Evolutionary conservation across 2,329 filamentous ascomycete species (phyloP), one percentile per base, ranked within the genome.

Genomic region (Aspergillus glaucus): DNA sequence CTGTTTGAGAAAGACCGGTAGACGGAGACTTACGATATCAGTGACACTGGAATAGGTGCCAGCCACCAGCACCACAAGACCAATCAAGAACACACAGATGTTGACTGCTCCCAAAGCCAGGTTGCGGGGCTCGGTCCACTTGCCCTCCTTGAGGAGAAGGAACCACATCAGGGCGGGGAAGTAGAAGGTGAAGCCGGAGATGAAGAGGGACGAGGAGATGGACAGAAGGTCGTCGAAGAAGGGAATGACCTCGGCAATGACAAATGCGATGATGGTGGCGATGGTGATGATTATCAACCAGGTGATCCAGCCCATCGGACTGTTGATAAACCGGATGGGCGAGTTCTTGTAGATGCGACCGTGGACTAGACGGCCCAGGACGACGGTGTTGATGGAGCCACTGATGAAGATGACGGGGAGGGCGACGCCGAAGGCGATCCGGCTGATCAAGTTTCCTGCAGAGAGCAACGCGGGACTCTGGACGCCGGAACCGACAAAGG

Each of bases 131-230:
- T 55, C 49, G 15, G 49, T 55, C 60, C 59, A 64, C 5, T 45
- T 48, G 9, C 62, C 62, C 51, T 64, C 57, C 7, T 58, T 57
- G 22, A 65, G 48, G 19, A 65, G 55, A 14, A 60, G 56, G 48
- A 64, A 64, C 62, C 62, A 65, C 62, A 64, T 60, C 51, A 70
- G 69, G 32, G 79, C 79, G 1, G 76, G 70, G 30, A 83, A 60
- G 43, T 79, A 94, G 74, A 93, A 94, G 63, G 92, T 92, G 75
- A 94, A 94, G 45, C 89, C 89, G 58, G 85, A 88, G 68, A 93
- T 86, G 62, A 93, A 92, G 1, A 93, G 78, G 3, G 87, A 88
- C 6, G 67, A 70, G 45, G 65, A 67, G 50, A 72, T 62, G 7
- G 63, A 65, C 5, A 77, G 64, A 55, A 76, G 72, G 49, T 87